Percentiles rank a stretch among this genome's conserved stretches.
Conservation (phyloP, 2,329 filamentous ascomycete genomes). For the Fusarium humuli region DNA sequence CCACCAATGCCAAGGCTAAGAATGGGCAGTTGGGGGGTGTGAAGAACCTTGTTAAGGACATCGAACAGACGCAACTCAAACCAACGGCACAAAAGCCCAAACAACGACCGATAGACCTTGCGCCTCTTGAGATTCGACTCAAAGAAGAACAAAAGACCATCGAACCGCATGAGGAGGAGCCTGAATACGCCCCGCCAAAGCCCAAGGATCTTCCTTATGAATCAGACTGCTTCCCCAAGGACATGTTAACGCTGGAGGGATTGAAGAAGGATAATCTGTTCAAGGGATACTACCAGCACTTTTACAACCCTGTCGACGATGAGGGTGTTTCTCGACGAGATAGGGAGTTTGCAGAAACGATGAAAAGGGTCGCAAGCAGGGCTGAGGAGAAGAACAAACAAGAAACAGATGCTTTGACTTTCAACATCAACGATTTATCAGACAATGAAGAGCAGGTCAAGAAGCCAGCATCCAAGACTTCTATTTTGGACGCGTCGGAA, state of each 20-base stretch:
- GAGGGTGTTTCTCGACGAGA: slow-evolving; percentile 73
- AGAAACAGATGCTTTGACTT: slow-evolving; percentile 72
- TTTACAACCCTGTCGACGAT: slow-evolving; percentile 73
- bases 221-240: slow-evolving; percentile 74
- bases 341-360: slow-evolving; percentile 67
- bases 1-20: slow-evolving; percentile 89
- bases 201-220: slow-evolving; percentile 74
- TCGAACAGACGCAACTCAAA: slow-evolving; percentile 72
- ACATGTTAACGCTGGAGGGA: slow-evolving; percentile 66
- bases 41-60: slow-evolving; percentile 67
- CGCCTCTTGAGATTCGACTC: slow-evolving; percentile 70
- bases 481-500: background rate
- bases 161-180: slow-evolving; percentile 68
- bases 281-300: slow-evolving; percentile 71
- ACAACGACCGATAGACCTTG: slow-evolving; percentile 64
- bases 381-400: slow-evolving; percentile 75
- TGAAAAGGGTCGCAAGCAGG: slow-evolving; percentile 63
- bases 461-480: slow-evolving; percentile 7
- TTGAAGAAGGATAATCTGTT: slow-evolving; percentile 69
- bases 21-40: slow-evolving; percentile 74
- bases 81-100: slow-evolving; percentile 71
- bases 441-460: slow-evolving; percentile 57
- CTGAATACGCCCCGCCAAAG: slow-evolving; percentile 89
- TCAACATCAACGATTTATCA: slow-evolving; percentile 60
- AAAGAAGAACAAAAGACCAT: slow-evolving; percentile 63